Percentiles rank a stretch among this genome's conserved stretches.
These are phyloP conservation scores for Pseudomicrostroma phylloplanum DNA, from an alignment of 1,284 basidiomycete species.

Conservation along the genomic window DNA sequence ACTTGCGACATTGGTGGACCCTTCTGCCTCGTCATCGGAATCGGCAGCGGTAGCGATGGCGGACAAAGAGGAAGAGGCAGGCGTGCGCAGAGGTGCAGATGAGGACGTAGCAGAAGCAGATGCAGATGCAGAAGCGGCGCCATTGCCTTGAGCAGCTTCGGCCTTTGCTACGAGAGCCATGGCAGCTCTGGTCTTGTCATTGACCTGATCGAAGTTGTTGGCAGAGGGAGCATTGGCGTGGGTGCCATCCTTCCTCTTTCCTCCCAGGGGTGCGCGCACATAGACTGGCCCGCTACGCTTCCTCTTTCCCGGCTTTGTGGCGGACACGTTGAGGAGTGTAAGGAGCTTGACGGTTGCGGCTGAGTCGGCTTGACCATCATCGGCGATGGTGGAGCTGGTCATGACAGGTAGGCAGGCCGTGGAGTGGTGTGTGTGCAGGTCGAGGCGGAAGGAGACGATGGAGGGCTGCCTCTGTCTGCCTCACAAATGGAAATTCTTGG, in stretches of 20 bases:
- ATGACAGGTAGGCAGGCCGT: neutral
- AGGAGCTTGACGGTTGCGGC: slow-evolving; percentile 58
- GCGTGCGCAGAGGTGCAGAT: neutral
- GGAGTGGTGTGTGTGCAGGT: too few relatives aligned
- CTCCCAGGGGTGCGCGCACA: slow-evolving; percentile 14
- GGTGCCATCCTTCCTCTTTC: slow-evolving; percentile 16
- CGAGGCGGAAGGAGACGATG: too few relatives aligned
- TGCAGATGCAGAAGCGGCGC: slow-evolving; percentile 7
- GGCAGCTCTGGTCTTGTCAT: neutral
- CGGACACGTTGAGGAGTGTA: slow-evolving; percentile 88
- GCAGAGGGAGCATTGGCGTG: neutral
- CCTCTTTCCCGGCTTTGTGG: slow-evolving; percentile 56
- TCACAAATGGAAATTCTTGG: too few relatives aligned
- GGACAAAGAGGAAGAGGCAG: neutral
- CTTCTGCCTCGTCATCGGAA: slow-evolving; percentile 8
- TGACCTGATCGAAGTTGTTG: slow-evolving; percentile 7
- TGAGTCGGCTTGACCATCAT: neutral
- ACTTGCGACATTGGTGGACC: neutral
- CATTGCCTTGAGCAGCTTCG: slow-evolving; percentile 16
- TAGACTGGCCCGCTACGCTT: slow-evolving; percentile 52
- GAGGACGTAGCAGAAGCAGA: neutral
- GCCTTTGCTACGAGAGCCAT: slow-evolving; percentile 12
- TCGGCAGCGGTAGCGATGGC: slow-evolving; percentile 17
- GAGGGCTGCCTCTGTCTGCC: too few relatives aligned
- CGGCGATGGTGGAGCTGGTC: neutral